A percentile compares a stretch with the other conserved stretches of the same genome.
Conservation (phyloP, 1,284 basidiomycete genomes). For the Leccinum holopus region DNA sequence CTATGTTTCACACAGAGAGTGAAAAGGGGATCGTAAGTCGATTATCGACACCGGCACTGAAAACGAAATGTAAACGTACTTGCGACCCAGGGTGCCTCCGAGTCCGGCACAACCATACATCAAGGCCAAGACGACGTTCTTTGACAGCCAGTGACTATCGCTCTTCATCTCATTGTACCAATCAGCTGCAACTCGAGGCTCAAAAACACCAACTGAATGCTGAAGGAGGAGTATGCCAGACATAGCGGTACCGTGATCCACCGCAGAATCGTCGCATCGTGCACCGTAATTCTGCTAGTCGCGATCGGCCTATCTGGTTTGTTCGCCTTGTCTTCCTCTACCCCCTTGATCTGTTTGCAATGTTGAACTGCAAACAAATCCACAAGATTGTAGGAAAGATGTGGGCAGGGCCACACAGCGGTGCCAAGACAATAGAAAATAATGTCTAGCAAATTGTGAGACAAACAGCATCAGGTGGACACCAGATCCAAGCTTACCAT, state of each 20-base stretch:
- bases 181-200: conserved; percentile 36
- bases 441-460: conserved; percentile 31
- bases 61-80: conserved; percentile 24
- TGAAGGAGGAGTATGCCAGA: conserved; percentile 35
- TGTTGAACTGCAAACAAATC: conserved; percentile 45
- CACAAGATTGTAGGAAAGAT: conserved; percentile 36
- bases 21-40: neutral
- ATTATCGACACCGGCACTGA: neutral
- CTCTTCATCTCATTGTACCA: conserved; percentile 40
- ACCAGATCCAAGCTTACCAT: conserved; percentile 31
- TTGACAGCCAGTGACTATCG: conserved; percentile 37
- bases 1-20: conserved; percentile 4
- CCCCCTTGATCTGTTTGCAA: conserved; percentile 44
- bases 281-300: conserved; percentile 36
- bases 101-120: conserved; percentile 41
- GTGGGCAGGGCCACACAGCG: conserved; percentile 19
- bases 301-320: conserved; percentile 43
- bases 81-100: conserved; percentile 38
- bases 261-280: conserved; percentile 34
- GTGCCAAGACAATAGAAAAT: conserved; percentile 38
- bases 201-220: conserved; percentile 29
- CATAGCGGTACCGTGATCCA: conserved; percentile 39
- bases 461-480: neutral
- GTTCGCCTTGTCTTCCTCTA: conserved; percentile 43
- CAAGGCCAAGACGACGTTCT: conserved; percentile 38